Conservation (phyloP, 2,329 filamentous ascomycete species). For the Ophiocordyceps polyrhachis-furcata region DNA sequence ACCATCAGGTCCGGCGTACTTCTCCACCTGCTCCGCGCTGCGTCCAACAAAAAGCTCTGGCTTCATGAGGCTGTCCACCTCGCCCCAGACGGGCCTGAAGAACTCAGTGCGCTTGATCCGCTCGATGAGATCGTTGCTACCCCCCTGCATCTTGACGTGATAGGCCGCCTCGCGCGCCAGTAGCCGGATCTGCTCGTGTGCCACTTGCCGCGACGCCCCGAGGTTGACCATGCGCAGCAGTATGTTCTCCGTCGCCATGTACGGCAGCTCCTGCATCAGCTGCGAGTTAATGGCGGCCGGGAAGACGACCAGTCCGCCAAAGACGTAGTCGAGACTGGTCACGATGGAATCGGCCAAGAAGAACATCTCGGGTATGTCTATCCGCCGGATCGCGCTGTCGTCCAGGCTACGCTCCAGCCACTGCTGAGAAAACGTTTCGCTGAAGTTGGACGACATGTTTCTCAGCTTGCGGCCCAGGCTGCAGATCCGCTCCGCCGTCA, state of each 20-base stretch:
- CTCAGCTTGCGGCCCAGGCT: conserved; percentile 20
- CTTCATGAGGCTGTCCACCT: conserved; percentile 50
- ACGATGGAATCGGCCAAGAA: conserved; percentile 50
- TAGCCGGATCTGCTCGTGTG: conserved; percentile 75
- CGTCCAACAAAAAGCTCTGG: conserved; percentile 33
- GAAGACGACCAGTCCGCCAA: conserved; percentile 57
- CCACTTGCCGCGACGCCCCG: conserved; percentile 57
- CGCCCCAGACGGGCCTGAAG: conserved; percentile 52
- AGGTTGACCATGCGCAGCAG: conserved; percentile 62
- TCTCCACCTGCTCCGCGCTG: conserved; percentile 24
- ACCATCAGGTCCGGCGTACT: conserved; percentile 21
- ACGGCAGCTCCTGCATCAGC: conserved; percentile 62
- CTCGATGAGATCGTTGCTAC: conserved; percentile 64
- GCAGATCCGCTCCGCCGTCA: conserved; percentile 5
- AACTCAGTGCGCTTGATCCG: conserved; percentile 54
- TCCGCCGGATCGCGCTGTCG: conserved; percentile 51
- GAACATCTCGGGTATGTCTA: conserved; percentile 47
- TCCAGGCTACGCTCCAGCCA: conserved; percentile 56
- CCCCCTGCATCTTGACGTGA: conserved; percentile 40
- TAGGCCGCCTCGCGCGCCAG: conserved; percentile 57
- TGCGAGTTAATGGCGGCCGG: conserved; percentile 49
- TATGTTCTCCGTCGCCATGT: conserved; percentile 54
- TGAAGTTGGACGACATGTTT: conserved; percentile 17
- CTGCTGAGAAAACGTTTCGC: conserved; percentile 14
- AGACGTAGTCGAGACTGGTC: conserved; percentile 49